These are phyloP conservation scores for Corinectria fuckeliana DNA, from an alignment of 2,329 filamentous ascomycete species.

Conservation along the genomic window DNA sequence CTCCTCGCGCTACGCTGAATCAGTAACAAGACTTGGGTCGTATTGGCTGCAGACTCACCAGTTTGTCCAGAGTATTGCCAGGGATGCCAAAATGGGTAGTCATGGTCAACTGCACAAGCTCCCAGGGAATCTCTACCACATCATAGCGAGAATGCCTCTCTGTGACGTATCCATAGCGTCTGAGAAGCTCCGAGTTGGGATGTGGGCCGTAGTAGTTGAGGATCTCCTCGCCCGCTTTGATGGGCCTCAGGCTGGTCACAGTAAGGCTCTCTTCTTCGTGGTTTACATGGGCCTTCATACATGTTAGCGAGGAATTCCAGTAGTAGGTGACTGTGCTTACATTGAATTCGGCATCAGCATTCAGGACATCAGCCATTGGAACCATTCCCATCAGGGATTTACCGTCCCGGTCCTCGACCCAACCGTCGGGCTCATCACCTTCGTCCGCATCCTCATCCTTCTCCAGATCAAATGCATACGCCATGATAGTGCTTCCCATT, in stretches of 20 bases:
- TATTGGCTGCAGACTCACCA: conserved; percentile 43
- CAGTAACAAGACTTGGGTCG: conserved; percentile 22
- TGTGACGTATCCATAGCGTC: conserved; percentile 89
- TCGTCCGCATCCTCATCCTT: conserved; percentile 62
- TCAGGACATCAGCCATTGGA: conserved; percentile 87
- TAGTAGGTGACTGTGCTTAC: conserved; percentile 49
- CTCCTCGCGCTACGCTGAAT: conserved; percentile 44
- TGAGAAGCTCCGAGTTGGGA: conserved; percentile 80
- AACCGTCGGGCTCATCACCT: conserved; percentile 67
- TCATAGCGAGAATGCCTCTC: conserved; percentile 78
- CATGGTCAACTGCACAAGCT: conserved; percentile 58
- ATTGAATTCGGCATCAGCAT: conserved; percentile 88
- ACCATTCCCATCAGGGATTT: conserved; percentile 80
- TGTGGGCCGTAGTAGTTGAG: conserved; percentile 90
- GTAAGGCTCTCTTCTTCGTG: conserved; percentile 64
- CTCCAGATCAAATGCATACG: conserved; percentile 86
- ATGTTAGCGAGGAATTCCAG: conserved; percentile 12
- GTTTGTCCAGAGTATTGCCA: conserved; percentile 48
- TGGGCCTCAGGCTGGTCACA: conserved; percentile 74
- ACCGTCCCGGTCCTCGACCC: conserved; percentile 68
- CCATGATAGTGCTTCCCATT: conserved; percentile 91
- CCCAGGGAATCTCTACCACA: conserved; percentile 78
- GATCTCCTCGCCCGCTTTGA: conserved; percentile 76
- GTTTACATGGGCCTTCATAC: conserved; percentile 57
- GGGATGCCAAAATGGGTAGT: conserved; percentile 47